Evolutionary conservation across 495 filamentous ascomycete genomes (phyloP).

Genomic region (Xylaria curta): DNA sequence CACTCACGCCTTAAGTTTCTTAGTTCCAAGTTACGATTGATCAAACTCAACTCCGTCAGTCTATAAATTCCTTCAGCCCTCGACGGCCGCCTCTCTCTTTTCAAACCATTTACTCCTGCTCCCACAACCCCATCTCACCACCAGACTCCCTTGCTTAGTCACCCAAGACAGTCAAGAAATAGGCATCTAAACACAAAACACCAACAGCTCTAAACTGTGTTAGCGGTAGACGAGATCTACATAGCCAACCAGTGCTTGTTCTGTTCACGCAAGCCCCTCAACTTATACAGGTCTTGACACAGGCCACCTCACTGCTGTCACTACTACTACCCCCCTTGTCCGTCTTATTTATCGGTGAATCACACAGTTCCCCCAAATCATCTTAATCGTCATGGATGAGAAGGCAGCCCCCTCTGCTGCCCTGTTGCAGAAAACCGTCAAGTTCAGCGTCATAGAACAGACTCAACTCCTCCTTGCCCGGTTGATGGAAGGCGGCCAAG

Average conservation of each 20-base stretch:
- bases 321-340: neutral
- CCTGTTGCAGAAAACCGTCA: slow-evolving; percentile 31
- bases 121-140: neutral
- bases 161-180: neutral
- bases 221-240: neutral
- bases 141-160: neutral
- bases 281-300: neutral
- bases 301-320: neutral
- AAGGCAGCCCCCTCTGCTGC: slow-evolving; percentile 30
- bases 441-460: slow-evolving; percentile 48
- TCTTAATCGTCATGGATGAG: slow-evolving; percentile 33
- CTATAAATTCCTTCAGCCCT: neutral
- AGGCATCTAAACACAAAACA: neutral
- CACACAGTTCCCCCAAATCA: neutral
- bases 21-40: neutral
- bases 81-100: neutral
- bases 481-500: slow-evolving; percentile 63
- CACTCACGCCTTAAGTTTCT: neutral
- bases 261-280: neutral
- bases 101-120: neutral
- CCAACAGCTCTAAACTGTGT: neutral
- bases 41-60: neutral
- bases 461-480: slow-evolving; percentile 58
- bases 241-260: neutral
- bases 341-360: neutral